Evolutionary conservation across 768 basidiomycete species (phyloP).

Genomic region (Lyophyllum semitale): DNA sequence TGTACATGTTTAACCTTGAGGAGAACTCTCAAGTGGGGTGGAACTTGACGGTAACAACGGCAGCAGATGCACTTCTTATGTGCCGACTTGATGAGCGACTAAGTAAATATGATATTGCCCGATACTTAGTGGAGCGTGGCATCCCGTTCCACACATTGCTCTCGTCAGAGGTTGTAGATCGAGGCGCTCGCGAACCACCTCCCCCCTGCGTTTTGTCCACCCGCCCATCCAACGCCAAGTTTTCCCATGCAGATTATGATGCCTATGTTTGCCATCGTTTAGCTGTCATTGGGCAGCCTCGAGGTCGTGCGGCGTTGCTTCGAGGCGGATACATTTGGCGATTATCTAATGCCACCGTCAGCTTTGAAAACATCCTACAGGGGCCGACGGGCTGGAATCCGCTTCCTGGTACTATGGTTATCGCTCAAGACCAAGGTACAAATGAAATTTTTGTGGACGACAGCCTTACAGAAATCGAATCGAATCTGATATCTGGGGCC

Average conservation of each 20-base stretch:
- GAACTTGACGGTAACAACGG: background rate
- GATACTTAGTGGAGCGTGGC: background rate
- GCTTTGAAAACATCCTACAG: slow-evolving; percentile 2
- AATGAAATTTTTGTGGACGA: slow-evolving; percentile 14
- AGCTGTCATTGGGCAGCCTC: slow-evolving; percentile 10
- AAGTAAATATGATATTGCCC: background rate
- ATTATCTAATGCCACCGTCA: slow-evolving; percentile 1
- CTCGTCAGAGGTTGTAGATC: background rate
- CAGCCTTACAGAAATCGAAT: slow-evolving; percentile 7
- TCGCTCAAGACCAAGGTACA: background rate
- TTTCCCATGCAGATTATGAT: slow-evolving; percentile 5
- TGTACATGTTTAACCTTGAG: background rate
- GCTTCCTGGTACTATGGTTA: background rate
- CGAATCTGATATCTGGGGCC: slow-evolving; percentile 17
- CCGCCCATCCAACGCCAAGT: background rate
- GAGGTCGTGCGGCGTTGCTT: slow-evolving; percentile 14
- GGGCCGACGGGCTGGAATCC: slow-evolving; percentile 6
- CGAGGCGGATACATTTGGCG: slow-evolving; percentile 14
- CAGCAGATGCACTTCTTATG: background rate
- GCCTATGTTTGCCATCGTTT: background rate
- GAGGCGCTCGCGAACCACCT: background rate
- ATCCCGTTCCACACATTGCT: slow-evolving; percentile 8
- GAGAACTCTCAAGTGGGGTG: too few relatives aligned
- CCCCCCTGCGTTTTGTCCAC: too few relatives aligned
- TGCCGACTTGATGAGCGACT: background rate